A percentile compares a stretch with the other conserved stretches of the same genome.
Evolutionary conservation across 805 yeast species (phyloP).

Genomic region (Saccharomyces paradoxus): DNA sequence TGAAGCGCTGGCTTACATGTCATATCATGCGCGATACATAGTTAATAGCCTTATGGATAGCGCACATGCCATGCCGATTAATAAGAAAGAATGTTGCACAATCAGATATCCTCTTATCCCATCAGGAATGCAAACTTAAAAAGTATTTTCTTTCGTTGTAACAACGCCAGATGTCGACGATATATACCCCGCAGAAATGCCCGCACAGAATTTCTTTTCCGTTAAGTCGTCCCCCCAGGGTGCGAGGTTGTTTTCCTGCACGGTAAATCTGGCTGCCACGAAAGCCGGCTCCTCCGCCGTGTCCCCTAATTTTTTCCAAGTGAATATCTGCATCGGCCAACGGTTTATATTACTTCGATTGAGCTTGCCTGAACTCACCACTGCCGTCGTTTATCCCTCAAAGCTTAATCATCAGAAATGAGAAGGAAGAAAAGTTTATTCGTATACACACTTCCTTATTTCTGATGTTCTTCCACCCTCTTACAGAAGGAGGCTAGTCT

Average conservation of each 20-base stretch:
- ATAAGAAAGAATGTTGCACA: not conserved
- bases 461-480: not conserved
- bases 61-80: not conserved
- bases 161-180: not conserved
- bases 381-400: not conserved
- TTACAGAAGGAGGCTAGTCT: too few relatives aligned
- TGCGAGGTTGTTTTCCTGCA: not conserved
- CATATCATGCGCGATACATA: too few relatives aligned
- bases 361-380: not conserved
- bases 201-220: not conserved
- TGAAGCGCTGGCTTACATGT: too few relatives aligned
- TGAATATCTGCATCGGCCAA: not conserved
- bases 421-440: not conserved
- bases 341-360: not conserved
- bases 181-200: not conserved
- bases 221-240: not conserved
- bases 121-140: not conserved
- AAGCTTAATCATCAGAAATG: not conserved
- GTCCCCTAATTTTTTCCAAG: not conserved
- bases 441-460: too few relatives aligned
- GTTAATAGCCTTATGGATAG: too few relatives aligned
- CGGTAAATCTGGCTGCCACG: not conserved
- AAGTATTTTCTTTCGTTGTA: not conserved
- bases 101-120: not conserved
- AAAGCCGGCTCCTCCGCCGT: not conserved